Conservation (phyloP, 352 stramenopile genomes). For the Peronospora farinosa region DNA sequence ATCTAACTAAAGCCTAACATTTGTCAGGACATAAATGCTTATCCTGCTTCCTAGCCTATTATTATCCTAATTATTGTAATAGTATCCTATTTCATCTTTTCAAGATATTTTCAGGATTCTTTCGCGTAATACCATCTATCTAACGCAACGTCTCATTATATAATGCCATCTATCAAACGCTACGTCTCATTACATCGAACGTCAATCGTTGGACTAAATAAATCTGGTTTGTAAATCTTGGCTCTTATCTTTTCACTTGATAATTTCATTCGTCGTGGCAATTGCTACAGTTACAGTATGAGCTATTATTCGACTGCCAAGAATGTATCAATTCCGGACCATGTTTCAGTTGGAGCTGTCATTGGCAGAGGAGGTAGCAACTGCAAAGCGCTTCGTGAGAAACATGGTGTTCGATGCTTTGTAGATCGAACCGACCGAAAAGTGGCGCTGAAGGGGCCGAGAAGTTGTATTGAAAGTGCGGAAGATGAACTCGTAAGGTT, state of each 20-base stretch:
- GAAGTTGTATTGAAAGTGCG: conserved; percentile 7
- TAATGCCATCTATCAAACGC: neutral
- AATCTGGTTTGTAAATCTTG: neutral
- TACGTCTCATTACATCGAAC: neutral
- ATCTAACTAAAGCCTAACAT: too few species aligned
- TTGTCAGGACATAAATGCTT: too few species aligned
- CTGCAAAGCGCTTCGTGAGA: conserved; percentile 26
- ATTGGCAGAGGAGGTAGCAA: conserved; percentile 38
- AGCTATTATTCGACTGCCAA: conserved; percentile 9
- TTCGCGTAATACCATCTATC: too few species aligned
- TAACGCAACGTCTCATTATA: too few species aligned
- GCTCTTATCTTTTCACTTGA: conserved; percentile 6
- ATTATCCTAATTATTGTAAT: too few species aligned
- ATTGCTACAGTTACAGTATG: conserved; percentile 4
- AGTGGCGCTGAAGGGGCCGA: conserved; percentile 25
- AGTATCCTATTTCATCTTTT: too few species aligned
- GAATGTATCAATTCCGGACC: conserved; percentile 24
- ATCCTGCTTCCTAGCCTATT: too few species aligned
- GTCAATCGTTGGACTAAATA: conserved; percentile 3
- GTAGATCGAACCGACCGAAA: conserved; percentile 24
- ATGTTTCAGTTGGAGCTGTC: conserved; percentile 34
- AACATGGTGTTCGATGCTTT: conserved; percentile 25
- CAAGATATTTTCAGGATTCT: too few species aligned
- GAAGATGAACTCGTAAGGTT: conserved; percentile 24
- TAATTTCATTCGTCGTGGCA: neutral